Base-by-base conservation (phyloP, 768 basidiomycete species). In the Hericium erinaceus region DNA sequence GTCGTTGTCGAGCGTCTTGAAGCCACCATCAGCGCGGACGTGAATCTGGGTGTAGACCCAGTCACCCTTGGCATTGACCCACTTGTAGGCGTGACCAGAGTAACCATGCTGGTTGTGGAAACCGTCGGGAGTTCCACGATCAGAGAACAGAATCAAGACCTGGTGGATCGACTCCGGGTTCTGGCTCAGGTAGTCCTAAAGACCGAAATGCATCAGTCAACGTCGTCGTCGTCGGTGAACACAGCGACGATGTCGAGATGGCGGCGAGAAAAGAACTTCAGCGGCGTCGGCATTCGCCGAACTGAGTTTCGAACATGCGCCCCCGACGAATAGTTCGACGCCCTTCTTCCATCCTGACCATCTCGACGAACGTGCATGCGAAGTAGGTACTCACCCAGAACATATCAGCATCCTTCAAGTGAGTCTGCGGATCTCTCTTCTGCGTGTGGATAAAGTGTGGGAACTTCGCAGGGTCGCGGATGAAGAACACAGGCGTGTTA, bases 391-490 rank as follows among this genome's bases (percentile, higher is more conserved):
- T 39, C 65, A 86, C 85, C 88, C 87, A 89, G 78, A 88, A 94
- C 78, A 81, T 82, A 69, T 93, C 89, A 50, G 85, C 68, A 74
- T 92, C 92, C 71, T 89, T 92, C 64, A 95, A 72, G 72, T 98
- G 90, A 8, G 93, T 95, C 68, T 92, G 89, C 15, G 95, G 95
- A 70, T 92, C 81, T 61, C 88, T 82, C 77, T 94, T 94, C 69
- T 91, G 89, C 28, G 92, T 92, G 76, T 98, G 95, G 64, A 95
- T 90, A 72, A 97, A 86, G 75, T 97, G 91, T 48, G 90, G 85
- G 80, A 95, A 97, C 72, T 92, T 86, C 72, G 87, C 80, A 13
- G 89, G 82, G 69, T 95, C 85, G 64, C 85, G 82, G 70, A 97
- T 82, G 77, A 92, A 88, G 82, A 94, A 93, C 63, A 95, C 80